A percentile compares a stretch with the other conserved stretches of the same genome.
These are phyloP conservation scores for Fusarium pilosicola DNA, from an alignment of 2,329 filamentous ascomycete genomes.

Conservation along the genomic window DNA sequence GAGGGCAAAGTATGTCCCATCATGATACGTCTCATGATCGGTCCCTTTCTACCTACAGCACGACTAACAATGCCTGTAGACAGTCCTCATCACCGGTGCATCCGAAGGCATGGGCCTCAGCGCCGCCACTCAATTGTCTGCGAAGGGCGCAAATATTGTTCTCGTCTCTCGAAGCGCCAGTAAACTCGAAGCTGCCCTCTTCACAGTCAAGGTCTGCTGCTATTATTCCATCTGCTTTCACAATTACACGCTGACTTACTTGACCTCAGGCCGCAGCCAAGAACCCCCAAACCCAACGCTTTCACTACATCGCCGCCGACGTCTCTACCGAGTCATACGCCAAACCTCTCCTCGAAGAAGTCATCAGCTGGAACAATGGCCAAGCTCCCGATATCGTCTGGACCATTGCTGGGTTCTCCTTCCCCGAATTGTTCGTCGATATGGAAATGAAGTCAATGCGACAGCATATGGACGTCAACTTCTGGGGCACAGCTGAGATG, in stretches of 20 bases:
- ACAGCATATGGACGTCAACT: conserved; percentile 91
- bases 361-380: conserved; percentile 80
- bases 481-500: conserved; percentile 87
- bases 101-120: conserved; percentile 92
- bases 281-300: conserved; percentile 74
- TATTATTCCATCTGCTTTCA: neutral
- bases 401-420: conserved; percentile 83
- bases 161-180: conserved; percentile 81
- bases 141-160: conserved; percentile 86
- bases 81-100: conserved; percentile 86
- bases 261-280: conserved; percentile 69
- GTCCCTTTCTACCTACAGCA: conserved; percentile 15
- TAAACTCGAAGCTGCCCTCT: conserved; percentile 78
- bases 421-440: conserved; percentile 81
- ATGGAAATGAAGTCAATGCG: conserved; percentile 73
- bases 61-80: conserved; percentile 61
- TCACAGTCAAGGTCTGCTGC: conserved; percentile 68
- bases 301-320: conserved; percentile 86
- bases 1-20: conserved; percentile 75
- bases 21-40: conserved; percentile 18
- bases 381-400: conserved; percentile 85
- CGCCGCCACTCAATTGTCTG: conserved; percentile 77
- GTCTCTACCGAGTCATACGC: conserved; percentile 78
- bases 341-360: conserved; percentile 73
- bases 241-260: conserved; percentile 1